Base-by-base conservation (phyloP, 2,329 filamentous ascomycete species). In the Chaetomium globosum region DNA sequence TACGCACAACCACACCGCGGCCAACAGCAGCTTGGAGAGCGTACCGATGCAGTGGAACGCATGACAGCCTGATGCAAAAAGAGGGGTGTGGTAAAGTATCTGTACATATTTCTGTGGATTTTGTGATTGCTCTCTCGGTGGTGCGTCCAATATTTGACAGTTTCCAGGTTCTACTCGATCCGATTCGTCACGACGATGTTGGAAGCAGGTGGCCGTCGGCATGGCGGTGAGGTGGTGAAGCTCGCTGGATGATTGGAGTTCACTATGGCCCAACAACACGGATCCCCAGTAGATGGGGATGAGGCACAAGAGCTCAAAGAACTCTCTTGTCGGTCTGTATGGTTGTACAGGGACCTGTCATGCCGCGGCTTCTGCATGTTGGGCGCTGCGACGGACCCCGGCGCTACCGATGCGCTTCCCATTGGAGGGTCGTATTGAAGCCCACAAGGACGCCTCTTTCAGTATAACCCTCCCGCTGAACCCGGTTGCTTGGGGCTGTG, bases 401-500 rank as follows among this genome's bases (percentile, higher is more conserved):
- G 65, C 65, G 67, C 55, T 61, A 67, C 52, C 43, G 46, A 55
- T 43, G 43, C 26, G 55, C 48, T 7, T 56, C 54, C 23, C n/a
- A 67, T 69, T 67, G 65, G 67, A 65, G 63, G 61, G 52, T 43
- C 54, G 43, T 30, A 10, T n/a, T 39, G 43, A 53, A 23, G 21
- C 28, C 19, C 7, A 16, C 54, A 13, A 51, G 30, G 3, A n/a
- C 31, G 23, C 21, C 51, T 21, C 3, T 43, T 6, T 19, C 46
- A 5, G 31, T 63, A 52, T 52, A 57, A 56, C 39, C 52, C 9
- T 52, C 28, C 19, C 53, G 13, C 23, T 4, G 12, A 30, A 30
- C 33, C 21, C 33, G 6, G 1, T 10, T 12, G 6, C 23, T 23
- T 4, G 49, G 4, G 4, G 23, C 4, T 19, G 23, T 52, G 23